Evolutionary conservation across 345 rosid species (phyloP), one percentile per base, ranked within the genome.

Genomic region (Combretum micranthum): DNA sequence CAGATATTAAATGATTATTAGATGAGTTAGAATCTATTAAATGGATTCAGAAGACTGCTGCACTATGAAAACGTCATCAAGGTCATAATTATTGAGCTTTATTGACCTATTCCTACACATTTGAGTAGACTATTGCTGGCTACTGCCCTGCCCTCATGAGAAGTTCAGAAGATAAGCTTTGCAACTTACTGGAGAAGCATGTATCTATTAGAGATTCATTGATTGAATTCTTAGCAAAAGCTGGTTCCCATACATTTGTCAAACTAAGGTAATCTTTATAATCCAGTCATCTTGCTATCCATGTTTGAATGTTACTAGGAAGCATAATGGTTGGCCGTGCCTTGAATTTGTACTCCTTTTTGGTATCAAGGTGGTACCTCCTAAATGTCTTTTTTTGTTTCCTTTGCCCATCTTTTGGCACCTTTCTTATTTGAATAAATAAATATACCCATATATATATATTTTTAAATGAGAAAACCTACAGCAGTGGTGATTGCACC

Each of bases 81-180:
- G 39, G 9, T 32, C 39, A 4, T 32, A 32, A 1, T 32, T 32
- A 32, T 32, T 32, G 39, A 32, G 39, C 39, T 1, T 32, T 32
- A 9, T 32, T 32, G 9, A 32, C 39, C 10, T 22, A 44, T 32
- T 56, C 22, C 51, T 42, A 58, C 51, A 47, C 48, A 45, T 58
- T 47, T 57, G 56, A 53, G 46, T 60, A 91, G 98, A 83, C 71
- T 44, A 80, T 88, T 63, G 68, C 80, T 77, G 73, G 66, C 66
- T 63, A 59, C 65, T 86, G 82, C 76, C 98, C 98, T 25, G 63
- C 72, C 48, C 82, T 88, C 64, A 60, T 88, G 69, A 79, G 85
- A 73, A 95, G 93, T 70, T 75, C 81, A 47, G 97, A 92, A 72
- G 61, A 55, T 60, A 67, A 75, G 76, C 77, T 86, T 52, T 58